phyloP scores from a whole-genome alignment of 345 rosid genomes.

The Balakata baccata region DNA sequence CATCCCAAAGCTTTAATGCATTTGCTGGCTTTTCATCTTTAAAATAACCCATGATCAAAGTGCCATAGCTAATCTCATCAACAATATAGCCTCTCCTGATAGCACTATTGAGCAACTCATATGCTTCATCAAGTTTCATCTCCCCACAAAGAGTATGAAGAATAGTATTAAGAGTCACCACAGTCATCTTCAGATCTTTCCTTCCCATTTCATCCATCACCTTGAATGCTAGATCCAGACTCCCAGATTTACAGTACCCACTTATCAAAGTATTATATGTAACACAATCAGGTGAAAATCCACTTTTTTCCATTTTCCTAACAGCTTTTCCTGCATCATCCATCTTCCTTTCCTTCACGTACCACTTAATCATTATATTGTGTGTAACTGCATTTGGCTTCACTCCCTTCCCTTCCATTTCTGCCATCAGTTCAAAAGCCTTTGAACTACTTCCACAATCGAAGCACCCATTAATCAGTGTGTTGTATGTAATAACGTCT shows the following conservation, averaged over 20 bases:
- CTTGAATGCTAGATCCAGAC: slow-evolving; percentile 56
- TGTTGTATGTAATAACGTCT: slow-evolving; percentile 76
- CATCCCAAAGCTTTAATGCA: slow-evolving; percentile 71
- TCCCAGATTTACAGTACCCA: slow-evolving; percentile 59
- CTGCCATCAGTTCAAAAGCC: slow-evolving; percentile 54
- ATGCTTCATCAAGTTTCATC: slow-evolving; percentile 57
- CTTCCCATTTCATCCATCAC: slow-evolving; percentile 70
- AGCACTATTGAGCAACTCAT: slow-evolving; percentile 49
- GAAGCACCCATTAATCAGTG: slow-evolving; percentile 76
- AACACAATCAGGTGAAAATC: slow-evolving; percentile 54
- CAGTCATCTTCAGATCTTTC: slow-evolving; percentile 70
- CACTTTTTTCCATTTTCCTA: slow-evolving; percentile 53
- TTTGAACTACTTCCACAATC: slow-evolving; percentile 37
- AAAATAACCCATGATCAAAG: slow-evolving; percentile 63
- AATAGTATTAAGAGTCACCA: slow-evolving; percentile 61
- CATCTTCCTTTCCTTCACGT: slow-evolving; percentile 63
- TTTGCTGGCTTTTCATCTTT: slow-evolving; percentile 43
- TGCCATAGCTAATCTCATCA: slow-evolving; percentile 78
- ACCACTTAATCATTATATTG: slow-evolving; percentile 69
- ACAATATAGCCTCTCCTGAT: slow-evolving; percentile 59
- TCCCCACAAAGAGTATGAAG: slow-evolving; percentile 61
- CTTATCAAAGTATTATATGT: slow-evolving; percentile 69
- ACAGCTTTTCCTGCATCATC: slow-evolving; percentile 51
- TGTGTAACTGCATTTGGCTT: slow-evolving; percentile 54
- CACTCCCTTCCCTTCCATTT: slow-evolving; percentile 61